A percentile compares a stretch with the other conserved stretches of the same genome.
phyloP scores from a whole-genome alignment of 2,329 filamentous ascomycete species.

The Zopfia rhizophila region DNA sequence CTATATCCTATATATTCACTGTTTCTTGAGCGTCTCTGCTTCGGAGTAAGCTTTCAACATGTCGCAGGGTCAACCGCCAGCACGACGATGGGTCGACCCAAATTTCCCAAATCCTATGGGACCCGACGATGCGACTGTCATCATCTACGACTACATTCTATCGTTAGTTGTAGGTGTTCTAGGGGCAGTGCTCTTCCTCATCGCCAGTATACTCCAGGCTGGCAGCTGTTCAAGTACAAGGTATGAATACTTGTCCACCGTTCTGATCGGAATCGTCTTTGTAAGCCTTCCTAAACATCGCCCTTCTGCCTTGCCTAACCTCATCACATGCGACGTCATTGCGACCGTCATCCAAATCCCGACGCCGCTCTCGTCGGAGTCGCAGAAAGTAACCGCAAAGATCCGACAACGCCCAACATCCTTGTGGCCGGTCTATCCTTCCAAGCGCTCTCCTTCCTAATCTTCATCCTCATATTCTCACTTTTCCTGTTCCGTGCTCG shows the following conservation, averaged over 20 bases:
- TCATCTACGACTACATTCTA: constrained; percentile 53
- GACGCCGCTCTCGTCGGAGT: constrained; percentile 66
- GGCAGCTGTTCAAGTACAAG: constrained; percentile 55
- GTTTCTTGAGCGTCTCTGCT: no score
- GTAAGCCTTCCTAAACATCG: constrained; percentile 20
- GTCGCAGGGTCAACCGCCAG: constrained; percentile 9
- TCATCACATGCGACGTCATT: constrained; percentile 65
- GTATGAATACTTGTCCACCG: constrained; percentile 56
- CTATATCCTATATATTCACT: no score
- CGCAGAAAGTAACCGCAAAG: constrained; percentile 59
- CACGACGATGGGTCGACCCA: constrained; percentile 60
- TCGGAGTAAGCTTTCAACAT: no score
- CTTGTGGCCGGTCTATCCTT: constrained; percentile 65
- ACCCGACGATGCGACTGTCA: constrained; percentile 54
- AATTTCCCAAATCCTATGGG: constrained; percentile 62
- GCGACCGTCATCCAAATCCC: constrained; percentile 64
- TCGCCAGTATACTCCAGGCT: constrained; percentile 54
- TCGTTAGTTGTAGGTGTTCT: constrained; percentile 54
- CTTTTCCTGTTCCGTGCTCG: constrained; percentile 56
- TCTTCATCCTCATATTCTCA: constrained; percentile 59
- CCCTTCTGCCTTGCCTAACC: constrained; percentile 57
- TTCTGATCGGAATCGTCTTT: constrained; percentile 53
- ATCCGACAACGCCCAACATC: constrained; percentile 64
- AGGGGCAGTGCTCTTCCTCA: constrained; percentile 53
- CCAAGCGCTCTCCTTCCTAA: constrained; percentile 63